Base-by-base conservation (phyloP, 2,329 filamentous ascomycete species). In the Colletotrichum sp. region DNA sequence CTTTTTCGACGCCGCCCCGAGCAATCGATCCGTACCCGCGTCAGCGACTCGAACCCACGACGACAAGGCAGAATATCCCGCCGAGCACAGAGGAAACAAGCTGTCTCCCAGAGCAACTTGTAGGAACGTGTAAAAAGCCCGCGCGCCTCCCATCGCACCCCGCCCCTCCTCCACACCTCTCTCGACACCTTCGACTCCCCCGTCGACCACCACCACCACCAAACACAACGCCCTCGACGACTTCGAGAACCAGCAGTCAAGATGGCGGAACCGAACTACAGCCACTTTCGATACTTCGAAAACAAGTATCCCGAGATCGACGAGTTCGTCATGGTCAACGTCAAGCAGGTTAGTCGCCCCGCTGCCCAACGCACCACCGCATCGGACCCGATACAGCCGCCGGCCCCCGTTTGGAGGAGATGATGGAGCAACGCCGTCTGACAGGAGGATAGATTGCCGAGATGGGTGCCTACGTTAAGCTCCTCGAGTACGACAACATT, bases 261-360 rank as follows among this genome's bases (percentile, higher is more conserved):
- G 83, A 98, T 98, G 95, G 98, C 96, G 88, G 93, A 98, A 90
- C 97, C 95, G 85, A 98, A 98, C 89, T 98, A 95, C 88, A 70
- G 64, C 69, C 77, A 78, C 62, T 78, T 75, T 75, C 95, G 96
- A 83, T 98, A 98, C 88, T 98, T 98, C 87, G 96, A 98, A 91
- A 95, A 98, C 89, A 98, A 98, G 88, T 98, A 94, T 84, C 96
- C 96, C 76, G 97, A 99, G 91, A 96, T 99, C 85, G 97, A 99
- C 89, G 98, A 95, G 91, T 99, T 98, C 88, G 98, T 99, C 85
- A 99, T 99, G 97, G 97, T 99, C 86, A 99, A 99, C 88, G 97
- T 99, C 83, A 98, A 98, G 92, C 96, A 98, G 93, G 95, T 96
- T 85, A 78, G 90, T 83, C n/a, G 74, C 71, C 75, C 75, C 72